Percentiles rank a stretch among this genome's conserved stretches.
phyloP scores from a whole-genome alignment of 257 asterid genomes.

The Ehretia macrophylla region DNA sequence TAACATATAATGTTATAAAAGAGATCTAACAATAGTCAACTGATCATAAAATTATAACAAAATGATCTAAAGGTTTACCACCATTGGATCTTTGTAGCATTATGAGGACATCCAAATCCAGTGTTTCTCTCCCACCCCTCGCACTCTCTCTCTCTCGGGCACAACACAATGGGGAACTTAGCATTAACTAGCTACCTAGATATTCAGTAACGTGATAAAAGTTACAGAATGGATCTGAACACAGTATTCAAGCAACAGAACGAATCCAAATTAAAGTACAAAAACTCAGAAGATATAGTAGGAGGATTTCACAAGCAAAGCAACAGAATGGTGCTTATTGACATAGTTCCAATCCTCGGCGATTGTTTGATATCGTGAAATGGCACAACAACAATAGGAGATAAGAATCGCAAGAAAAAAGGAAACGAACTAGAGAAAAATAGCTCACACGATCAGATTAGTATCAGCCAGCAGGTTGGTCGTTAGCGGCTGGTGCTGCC shows the following conservation, averaged over 20 bases:
- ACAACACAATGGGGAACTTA: no score
- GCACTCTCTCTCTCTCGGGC: no score
- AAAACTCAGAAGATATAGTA: background rate
- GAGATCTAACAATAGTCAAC: no score
- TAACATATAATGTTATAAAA: no score
- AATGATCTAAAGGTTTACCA: no score
- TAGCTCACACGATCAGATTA: constrained; percentile 7
- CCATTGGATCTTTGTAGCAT: no score
- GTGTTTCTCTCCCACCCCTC: no score
- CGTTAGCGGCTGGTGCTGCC: constrained; percentile 26
- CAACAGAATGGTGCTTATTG: background rate
- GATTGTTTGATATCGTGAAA: background rate
- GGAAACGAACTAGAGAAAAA: constrained; percentile 2
- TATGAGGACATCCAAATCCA: no score
- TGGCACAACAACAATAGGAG: background rate
- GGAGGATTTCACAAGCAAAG: background rate
- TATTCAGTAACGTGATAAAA: background rate
- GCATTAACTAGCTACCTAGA: background rate
- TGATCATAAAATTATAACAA: no score
- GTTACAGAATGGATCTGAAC: background rate
- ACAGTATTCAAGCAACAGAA: background rate
- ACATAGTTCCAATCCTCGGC: no score
- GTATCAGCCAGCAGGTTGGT: constrained; percentile 32
- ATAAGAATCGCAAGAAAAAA: constrained; percentile 4
- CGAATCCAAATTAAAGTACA: constrained; percentile 6